Conservation (phyloP, 2,329 filamentous ascomycete species). For the Arthroderma sp. region DNA sequence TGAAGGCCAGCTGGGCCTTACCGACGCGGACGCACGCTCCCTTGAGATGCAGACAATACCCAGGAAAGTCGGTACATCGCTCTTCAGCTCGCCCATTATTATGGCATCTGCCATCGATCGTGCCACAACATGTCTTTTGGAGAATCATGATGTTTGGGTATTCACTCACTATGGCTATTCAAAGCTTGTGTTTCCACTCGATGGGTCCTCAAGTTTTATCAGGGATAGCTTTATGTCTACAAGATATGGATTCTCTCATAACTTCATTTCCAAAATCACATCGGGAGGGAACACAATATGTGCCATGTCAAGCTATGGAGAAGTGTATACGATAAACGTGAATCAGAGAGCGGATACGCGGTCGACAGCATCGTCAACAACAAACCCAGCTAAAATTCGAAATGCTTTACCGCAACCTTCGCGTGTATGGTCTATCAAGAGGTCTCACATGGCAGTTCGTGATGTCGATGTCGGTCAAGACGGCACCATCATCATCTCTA, state of each 20-base stretch:
- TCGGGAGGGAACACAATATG: constrained; percentile 86
- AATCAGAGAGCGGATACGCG: constrained; percentile 53
- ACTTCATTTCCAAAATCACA: constrained; percentile 61
- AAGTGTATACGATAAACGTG: constrained; percentile 74
- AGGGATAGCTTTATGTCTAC: constrained; percentile 52
- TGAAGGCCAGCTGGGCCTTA: constrained; percentile 79
- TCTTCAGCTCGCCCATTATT: constrained; percentile 58
- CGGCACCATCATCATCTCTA: constrained; percentile 88
- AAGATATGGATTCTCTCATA: constrained; percentile 50
- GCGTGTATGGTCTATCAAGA: constrained; percentile 79
- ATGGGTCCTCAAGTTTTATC: constrained; percentile 56
- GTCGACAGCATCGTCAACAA: constrained; percentile 58
- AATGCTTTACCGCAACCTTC: constrained; percentile 65
- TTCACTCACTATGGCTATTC: constrained; percentile 95
- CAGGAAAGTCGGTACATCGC: constrained; percentile 73
- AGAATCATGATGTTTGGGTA: constrained; percentile 80
- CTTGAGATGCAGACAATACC: constrained; percentile 72
- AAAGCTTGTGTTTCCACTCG: constrained; percentile 71
- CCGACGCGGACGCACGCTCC: constrained; percentile 88
- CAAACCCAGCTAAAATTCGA: constrained; percentile 81
- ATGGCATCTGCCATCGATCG: constrained; percentile 81
- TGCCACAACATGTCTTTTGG: constrained; percentile 72
- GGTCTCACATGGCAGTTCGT: constrained; percentile 66
- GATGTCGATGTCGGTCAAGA: constrained; percentile 86
- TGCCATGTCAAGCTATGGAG: constrained; percentile 68